These are phyloP conservation scores for Fallopia convolvulus DNA, from an alignment of 148 eudicot genomes.

Conservation along the genomic window DNA sequence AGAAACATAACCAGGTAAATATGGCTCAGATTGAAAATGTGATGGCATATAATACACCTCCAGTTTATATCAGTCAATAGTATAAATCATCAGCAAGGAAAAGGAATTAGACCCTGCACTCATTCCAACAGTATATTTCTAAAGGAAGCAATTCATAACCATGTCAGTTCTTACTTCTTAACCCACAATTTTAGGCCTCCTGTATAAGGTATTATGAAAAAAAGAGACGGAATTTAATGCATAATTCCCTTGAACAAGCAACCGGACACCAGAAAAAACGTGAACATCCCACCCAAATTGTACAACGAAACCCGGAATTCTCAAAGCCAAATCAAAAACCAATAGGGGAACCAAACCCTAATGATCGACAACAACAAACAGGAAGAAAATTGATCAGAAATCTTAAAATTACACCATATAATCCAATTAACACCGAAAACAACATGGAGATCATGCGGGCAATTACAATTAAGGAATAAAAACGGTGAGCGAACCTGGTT, in stretches of 20 bases:
- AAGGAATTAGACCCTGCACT: not conserved
- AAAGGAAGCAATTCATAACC: not conserved
- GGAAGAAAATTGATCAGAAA: not conserved
- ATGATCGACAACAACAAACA: not conserved
- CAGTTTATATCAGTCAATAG: not conserved
- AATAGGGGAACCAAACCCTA: not conserved
- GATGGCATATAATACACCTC: not conserved
- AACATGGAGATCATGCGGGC: not conserved
- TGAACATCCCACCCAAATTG: not conserved
- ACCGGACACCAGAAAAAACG: not conserved
- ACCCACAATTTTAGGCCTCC: not conserved
- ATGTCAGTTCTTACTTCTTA: not conserved
- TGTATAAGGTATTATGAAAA: not conserved
- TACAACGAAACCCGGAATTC: not conserved
- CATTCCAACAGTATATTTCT: not conserved
- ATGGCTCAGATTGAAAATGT: not conserved
- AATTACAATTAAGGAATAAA: not conserved
- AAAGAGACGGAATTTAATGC: not conserved
- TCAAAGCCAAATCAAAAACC: not conserved
- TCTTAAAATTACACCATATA: not conserved
- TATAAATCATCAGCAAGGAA: too few species aligned
- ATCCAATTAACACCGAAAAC: not conserved
- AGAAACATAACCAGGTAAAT: not conserved
- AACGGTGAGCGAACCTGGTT: not conserved
- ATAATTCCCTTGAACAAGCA: not conserved